These are phyloP conservation scores for Onygenales sp. DNA, from an alignment of 2,329 filamentous ascomycete species.

Conservation along the genomic window DNA sequence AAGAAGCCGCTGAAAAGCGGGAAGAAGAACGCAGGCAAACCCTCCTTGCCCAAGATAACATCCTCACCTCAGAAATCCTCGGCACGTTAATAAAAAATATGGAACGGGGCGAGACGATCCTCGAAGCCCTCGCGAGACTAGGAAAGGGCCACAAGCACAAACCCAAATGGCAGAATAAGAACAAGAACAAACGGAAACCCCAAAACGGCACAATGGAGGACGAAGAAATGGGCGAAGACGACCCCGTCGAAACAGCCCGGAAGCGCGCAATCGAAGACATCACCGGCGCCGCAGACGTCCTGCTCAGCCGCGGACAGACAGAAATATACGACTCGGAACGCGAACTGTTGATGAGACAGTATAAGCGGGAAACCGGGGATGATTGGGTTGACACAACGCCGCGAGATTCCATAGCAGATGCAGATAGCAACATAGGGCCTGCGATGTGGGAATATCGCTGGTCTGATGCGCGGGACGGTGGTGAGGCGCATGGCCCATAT, in stretches of 20 bases:
- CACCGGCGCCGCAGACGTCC: slow-evolving; percentile 79
- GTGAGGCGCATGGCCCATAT: slow-evolving; percentile 74
- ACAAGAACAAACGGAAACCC: slow-evolving; percentile 37
- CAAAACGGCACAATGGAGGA: slow-evolving; percentile 23
- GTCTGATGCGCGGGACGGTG: slow-evolving; percentile 77
- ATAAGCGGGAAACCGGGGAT: slow-evolving; percentile 75
- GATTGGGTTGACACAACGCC: slow-evolving; percentile 56
- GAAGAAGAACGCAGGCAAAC: slow-evolving; percentile 66
- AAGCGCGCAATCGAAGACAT: slow-evolving; percentile 69
- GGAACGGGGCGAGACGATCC: slow-evolving; percentile 70
- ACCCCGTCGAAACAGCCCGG: slow-evolving; percentile 59
- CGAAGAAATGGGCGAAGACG: slow-evolving; percentile 66
- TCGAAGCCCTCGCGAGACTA: slow-evolving; percentile 79
- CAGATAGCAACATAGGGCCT: slow-evolving; percentile 14
- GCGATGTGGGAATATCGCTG: slow-evolving; percentile 84
- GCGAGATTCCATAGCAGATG: slow-evolving; percentile 22
- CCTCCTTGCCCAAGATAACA: slow-evolving; percentile 62
- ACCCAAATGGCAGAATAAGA: slow-evolving; percentile 49
- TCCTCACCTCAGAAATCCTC: slow-evolving; percentile 65
- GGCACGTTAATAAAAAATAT: slow-evolving; percentile 62
- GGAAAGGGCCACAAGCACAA: slow-evolving; percentile 55
- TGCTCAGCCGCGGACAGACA: slow-evolving; percentile 70
- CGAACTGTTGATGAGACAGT: slow-evolving; percentile 74
- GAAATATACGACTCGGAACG: slow-evolving; percentile 90
- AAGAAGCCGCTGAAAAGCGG: slow-evolving; percentile 75